These are phyloP conservation scores for Mycena rosella DNA, from an alignment of 768 basidiomycete genomes.

Conservation along the genomic window DNA sequence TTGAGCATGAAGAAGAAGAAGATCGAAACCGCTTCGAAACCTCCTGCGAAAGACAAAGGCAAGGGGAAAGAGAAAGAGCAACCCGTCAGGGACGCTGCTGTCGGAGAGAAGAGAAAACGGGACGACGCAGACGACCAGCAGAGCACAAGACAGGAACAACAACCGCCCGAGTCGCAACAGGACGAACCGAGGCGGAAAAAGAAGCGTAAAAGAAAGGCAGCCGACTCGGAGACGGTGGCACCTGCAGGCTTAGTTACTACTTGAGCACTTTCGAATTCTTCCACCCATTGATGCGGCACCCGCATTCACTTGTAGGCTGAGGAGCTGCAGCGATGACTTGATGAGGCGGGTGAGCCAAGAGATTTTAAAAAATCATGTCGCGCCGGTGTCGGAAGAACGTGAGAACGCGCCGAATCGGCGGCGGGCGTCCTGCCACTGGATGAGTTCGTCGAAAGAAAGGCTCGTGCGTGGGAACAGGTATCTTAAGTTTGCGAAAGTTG, in stretches of 20 bases:
- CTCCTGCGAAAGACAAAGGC: conserved; percentile 24
- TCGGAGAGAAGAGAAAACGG: conserved; percentile 34
- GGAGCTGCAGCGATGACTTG: too few relatives aligned
- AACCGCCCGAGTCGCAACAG: conserved; percentile 4
- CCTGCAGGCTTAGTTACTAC: not conserved
- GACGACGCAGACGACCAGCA: conserved; percentile 32
- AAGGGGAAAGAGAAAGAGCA: conserved; percentile 20
- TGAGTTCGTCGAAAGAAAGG: too few relatives aligned
- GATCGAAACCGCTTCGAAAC: conserved; percentile 28
- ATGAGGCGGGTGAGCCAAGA: too few relatives aligned
- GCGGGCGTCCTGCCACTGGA: too few relatives aligned
- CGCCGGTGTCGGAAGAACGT: too few relatives aligned
- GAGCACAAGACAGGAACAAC: not conserved
- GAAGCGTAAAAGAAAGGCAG: conserved; percentile 26
- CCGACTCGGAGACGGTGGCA: not conserved
- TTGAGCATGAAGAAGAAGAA: conserved; percentile 93
- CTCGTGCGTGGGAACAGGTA: too few relatives aligned
- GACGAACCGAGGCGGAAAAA: conserved; percentile 33
- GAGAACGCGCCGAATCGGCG: too few relatives aligned
- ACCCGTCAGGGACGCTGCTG: conserved; percentile 1
- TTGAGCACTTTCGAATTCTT: too few relatives aligned
- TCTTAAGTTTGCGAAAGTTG: too few relatives aligned
- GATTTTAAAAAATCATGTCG: too few relatives aligned
- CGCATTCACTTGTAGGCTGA: too few relatives aligned
- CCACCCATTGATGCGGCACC: too few relatives aligned